phyloP scores from a whole-genome alignment of 805 yeast species.

The Martiniozyma abietophila region DNA sequence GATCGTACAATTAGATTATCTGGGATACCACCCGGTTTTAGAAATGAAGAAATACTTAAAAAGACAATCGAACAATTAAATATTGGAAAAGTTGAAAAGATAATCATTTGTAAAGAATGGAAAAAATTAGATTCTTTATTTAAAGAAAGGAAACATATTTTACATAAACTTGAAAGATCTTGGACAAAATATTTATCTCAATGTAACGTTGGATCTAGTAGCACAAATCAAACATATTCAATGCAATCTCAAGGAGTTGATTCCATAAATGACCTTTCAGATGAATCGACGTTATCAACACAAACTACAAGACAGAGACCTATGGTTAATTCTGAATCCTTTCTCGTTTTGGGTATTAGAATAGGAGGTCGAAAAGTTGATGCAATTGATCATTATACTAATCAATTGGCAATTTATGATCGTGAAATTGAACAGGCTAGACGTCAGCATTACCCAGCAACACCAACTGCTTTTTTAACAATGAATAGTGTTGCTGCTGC shows the following conservation, averaged over 20 bases:
- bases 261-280: constrained; percentile 4
- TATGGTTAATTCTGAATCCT: constrained; percentile 3
- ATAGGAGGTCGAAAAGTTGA: constrained; percentile 54
- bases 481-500: constrained; percentile 95
- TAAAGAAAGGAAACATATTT: constrained; percentile 42
- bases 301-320: too few species aligned
- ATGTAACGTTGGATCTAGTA: constrained; percentile 19
- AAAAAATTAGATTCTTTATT: constrained; percentile 57
- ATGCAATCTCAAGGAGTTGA: constrained; percentile 11
- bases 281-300: neutral
- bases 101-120: constrained; percentile 87
- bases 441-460: constrained; percentile 61
- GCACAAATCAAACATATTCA: constrained; percentile 22
- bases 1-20: constrained; percentile 83
- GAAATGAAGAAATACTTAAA: constrained; percentile 62
- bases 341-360: constrained; percentile 17
- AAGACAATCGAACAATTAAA: constrained; percentile 69
- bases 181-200: constrained; percentile 45
- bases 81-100: constrained; percentile 69
- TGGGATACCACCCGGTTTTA: constrained; percentile 78
- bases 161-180: constrained; percentile 52
- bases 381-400: constrained; percentile 69
- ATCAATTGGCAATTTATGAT: constrained; percentile 60
- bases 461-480: constrained; percentile 88
- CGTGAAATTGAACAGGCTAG: constrained; percentile 59